Conservation (phyloP, 257 asterid genomes). For the Thymus mandschuricus region DNA sequence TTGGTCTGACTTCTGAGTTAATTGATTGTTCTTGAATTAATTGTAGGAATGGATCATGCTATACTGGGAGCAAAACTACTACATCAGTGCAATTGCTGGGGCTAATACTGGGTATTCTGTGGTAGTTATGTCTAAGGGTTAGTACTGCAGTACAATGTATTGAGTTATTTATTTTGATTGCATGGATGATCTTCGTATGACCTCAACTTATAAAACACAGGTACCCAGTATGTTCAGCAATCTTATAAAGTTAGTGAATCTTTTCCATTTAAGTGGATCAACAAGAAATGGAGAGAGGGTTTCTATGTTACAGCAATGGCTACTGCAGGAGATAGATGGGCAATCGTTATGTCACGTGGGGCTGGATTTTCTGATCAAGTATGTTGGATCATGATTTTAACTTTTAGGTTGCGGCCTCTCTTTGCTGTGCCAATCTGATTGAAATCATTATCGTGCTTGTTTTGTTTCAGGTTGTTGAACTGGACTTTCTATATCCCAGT, state of each 20-base stretch:
- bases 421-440: background rate
- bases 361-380: conserved; percentile 68
- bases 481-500: conserved; percentile 75
- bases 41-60: conserved; percentile 73
- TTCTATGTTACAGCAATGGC: conserved; percentile 74
- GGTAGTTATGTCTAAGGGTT: conserved; percentile 75
- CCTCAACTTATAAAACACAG: conserved; percentile 30
- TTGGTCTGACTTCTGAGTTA: background rate
- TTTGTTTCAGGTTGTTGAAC: conserved; percentile 61
- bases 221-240: conserved; percentile 60
- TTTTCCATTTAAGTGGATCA: conserved; percentile 72
- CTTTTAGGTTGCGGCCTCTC: background rate
- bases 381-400: conserved; percentile 1
- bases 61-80: conserved; percentile 66
- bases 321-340: conserved; percentile 68
- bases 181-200: background rate
- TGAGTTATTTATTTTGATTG: background rate
- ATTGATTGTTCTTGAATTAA: background rate
- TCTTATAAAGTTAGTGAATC: conserved; percentile 71
- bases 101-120: conserved; percentile 62
- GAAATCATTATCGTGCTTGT: background rate
- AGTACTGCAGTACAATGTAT: conserved; percentile 28
- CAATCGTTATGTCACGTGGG: conserved; percentile 71
- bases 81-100: conserved; percentile 73
- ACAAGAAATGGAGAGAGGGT: conserved; percentile 74